Evolutionary conservation across 1,284 basidiomycete species (phyloP).

Genomic region (Gymnopus androsaceus): DNA sequence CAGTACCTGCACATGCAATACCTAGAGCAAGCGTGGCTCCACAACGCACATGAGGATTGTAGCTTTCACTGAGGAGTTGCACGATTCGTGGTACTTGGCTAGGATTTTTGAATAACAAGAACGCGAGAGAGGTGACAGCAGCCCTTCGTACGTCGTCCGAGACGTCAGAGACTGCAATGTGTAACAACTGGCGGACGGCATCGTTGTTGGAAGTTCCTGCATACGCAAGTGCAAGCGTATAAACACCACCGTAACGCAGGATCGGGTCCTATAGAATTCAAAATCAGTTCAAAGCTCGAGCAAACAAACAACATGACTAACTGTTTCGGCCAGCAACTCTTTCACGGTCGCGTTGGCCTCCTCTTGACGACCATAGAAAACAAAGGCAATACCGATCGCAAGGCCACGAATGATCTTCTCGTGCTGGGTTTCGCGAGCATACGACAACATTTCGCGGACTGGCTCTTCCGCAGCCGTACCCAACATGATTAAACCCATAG

Average conservation of each 20-base stretch:
- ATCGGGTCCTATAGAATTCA: constrained; percentile 71
- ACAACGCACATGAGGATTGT: constrained; percentile 97
- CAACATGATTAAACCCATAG: constrained; percentile 96
- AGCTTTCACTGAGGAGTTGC: constrained; percentile 93
- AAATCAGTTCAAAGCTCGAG: neutral
- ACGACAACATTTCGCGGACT: constrained; percentile 91
- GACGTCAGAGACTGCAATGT: constrained; percentile 95
- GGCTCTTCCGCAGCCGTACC: constrained; percentile 80
- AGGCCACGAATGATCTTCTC: constrained; percentile 97
- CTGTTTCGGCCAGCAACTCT: constrained; percentile 82
- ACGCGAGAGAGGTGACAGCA: constrained; percentile 91
- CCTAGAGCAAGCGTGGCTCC: constrained; percentile 93
- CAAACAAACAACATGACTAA: constrained; percentile 34
- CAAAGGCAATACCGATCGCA: constrained; percentile 87
- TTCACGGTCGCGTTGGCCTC: constrained; percentile 82
- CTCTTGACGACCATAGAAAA: constrained; percentile 90
- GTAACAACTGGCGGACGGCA: constrained; percentile 86
- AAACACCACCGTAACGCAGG: constrained; percentile 93
- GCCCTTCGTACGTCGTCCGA: constrained; percentile 95
- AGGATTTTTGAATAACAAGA: constrained; percentile 94
- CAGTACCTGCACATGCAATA: constrained; percentile 96
- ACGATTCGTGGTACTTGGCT: constrained; percentile 93
- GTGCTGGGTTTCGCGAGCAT: constrained; percentile 94
- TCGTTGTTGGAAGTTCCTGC: constrained; percentile 93
- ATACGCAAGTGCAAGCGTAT: constrained; percentile 92